Evolutionary conservation across 1,139 yeast species (phyloP), one percentile per base, ranked within the genome.

Genomic region (Yarrowia galli): DNA sequence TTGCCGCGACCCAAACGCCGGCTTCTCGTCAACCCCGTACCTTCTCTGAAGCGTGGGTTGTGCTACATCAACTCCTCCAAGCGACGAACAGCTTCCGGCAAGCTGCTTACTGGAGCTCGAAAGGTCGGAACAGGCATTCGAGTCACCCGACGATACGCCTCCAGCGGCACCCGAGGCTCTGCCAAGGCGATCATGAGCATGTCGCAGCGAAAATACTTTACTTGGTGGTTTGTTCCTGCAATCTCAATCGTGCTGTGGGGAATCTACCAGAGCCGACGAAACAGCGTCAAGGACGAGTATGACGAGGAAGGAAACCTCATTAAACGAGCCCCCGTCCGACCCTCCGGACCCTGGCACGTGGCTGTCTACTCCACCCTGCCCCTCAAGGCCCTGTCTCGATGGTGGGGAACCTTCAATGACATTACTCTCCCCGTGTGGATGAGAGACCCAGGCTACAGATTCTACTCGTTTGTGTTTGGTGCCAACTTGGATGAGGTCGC

Each of bases 341-440:
- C 87, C 78, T 81, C 93, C 81, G 87, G 89, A 73, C 89, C 96
- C 28, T 92, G 97, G 97, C 88, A 89, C 58, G 86, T 93, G 69
- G 92, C 91, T 74, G 90, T 96, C 28, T 93, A 95, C 77, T 88
- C 93, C 6, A 89, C 98, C 1, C 82, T 96, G 53, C 99, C 99
- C 0, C 83, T 96, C 75, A 92, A 95, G 75, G 91, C 97, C 6
- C 83, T 92, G 65, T 92, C 98, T 0, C 84, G 99, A 70, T 80
- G 93, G 65, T 96, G 99, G 99, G 99, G 99, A 36, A 87, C 86
- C 73, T 85, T 95, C 70, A 95, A 96, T 77, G 88, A 89, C 69
- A 84, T 93, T 65, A 88, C 87, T 63, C 82, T 96, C 71, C 99
- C 99, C 0, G 84, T 88, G 20, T 92, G 97, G 96, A 77, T 95